Evolutionary conservation across 2,329 filamentous ascomycete species (phyloP).

Genomic region (Zasmidium angulare): DNA sequence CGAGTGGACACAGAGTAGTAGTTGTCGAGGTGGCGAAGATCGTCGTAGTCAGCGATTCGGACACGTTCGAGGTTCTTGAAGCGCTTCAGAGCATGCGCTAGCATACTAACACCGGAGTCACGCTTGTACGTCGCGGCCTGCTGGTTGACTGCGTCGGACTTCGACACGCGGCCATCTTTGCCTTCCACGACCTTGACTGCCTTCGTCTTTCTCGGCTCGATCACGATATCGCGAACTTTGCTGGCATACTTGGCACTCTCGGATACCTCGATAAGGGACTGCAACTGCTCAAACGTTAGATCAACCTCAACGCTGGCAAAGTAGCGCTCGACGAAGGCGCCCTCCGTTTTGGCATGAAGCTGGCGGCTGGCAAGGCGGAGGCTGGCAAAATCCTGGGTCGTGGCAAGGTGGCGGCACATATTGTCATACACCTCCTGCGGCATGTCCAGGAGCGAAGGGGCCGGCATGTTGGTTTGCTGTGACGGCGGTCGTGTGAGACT

Average conservation of each 20-base stretch:
- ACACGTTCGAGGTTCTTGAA: too few species aligned
- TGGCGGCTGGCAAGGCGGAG: neutral
- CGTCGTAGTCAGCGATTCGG: too few species aligned
- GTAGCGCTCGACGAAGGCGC: neutral
- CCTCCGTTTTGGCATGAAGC: neutral
- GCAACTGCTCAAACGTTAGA: neutral
- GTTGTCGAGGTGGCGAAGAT: too few species aligned
- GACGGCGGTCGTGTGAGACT: neutral
- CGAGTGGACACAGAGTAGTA: neutral
- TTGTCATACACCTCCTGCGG: conserved; percentile 5
- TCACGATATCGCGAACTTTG: conserved; percentile 4
- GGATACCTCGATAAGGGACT: conserved; percentile 2
- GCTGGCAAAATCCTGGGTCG: neutral
- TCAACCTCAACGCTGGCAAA: conserved; percentile 6
- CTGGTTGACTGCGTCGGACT: too few species aligned
- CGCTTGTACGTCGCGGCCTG: too few species aligned
- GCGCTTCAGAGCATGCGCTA: neutral
- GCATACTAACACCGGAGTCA: neutral
- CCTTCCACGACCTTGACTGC: too few species aligned
- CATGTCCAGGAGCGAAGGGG: neutral
- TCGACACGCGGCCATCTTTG: too few species aligned
- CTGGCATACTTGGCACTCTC: neutral
- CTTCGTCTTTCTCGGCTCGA: neutral
- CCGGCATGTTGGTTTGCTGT: neutral
- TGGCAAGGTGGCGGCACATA: neutral